A percentile compares a stretch with the other conserved stretches of the same genome.
Evolutionary conservation across 2,329 filamentous ascomycete species (phyloP).

Genomic region (Diplodia sapinea): DNA sequence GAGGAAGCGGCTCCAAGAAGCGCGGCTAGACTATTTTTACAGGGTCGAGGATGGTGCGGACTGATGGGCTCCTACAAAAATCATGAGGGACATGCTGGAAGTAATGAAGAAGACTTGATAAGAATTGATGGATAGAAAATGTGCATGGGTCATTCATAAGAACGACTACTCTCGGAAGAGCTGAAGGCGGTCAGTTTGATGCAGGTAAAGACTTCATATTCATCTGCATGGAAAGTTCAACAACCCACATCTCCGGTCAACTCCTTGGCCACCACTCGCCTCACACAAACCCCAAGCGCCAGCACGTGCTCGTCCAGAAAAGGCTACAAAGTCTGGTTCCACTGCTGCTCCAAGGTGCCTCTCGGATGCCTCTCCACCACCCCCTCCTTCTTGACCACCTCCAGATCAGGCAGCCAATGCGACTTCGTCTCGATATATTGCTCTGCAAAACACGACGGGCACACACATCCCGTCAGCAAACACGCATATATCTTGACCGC

Average conservation of each 20-base stretch:
- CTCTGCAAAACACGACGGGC: neutral
- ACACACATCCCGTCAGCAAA: neutral
- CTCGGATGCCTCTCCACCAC: neutral
- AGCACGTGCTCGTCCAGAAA: neutral
- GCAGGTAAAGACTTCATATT: neutral
- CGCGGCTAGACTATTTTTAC: neutral
- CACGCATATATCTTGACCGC: neutral
- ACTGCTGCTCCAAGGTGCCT: constrained; percentile 4
- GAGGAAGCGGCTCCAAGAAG: constrained; percentile 9
- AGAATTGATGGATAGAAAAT: neutral
- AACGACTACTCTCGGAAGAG: neutral
- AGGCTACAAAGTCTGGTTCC: neutral
- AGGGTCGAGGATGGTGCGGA: neutral
- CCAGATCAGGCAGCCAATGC: constrained; percentile 27
- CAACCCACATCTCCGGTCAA: neutral
- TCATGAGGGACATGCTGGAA: neutral
- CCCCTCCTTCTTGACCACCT: constrained; percentile 9
- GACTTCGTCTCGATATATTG: constrained; percentile 21
- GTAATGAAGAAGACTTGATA: neutral
- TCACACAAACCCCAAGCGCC: neutral
- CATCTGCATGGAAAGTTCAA: neutral
- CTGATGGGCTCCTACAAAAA: neutral
- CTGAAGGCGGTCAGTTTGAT: no score
- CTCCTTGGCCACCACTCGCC: neutral
- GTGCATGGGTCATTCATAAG: neutral